Evolutionary conservation across 345 rosid species (phyloP), one percentile per base, ranked within the genome.

Genomic region (Hypericum perforatum): DNA sequence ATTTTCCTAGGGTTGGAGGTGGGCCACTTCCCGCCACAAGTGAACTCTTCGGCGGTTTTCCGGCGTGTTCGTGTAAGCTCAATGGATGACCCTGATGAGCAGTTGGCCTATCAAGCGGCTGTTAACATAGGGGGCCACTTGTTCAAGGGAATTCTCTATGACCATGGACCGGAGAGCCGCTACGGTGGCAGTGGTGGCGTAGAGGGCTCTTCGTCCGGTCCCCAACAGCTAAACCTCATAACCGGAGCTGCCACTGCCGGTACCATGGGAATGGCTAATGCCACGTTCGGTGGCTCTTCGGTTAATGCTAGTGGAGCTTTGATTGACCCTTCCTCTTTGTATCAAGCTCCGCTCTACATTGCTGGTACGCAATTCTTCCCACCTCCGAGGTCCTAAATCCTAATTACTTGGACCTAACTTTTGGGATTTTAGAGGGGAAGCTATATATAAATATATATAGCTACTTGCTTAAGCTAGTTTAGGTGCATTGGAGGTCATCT

Each of bases 71-170:
- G 82, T 61, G 79, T 91, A 76, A 81, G 82, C 60, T 60, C 77
- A 40, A 41, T 81, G 37, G 95, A 85, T 36, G 96, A 91, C 11
- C 63, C 45, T 12, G 89, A 82, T 8, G 96, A 89, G 6, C 85
- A 84, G 58, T 81, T 63, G 14, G 98, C 98, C 16, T 91, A 91
- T 69, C 91, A 85, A 73, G 78, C 98, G 39, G 78, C 82, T 8
- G 84, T 91, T 37, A 84, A 76, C 70, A 87, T 91, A 5, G 82
- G 85, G 22, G 98, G 98, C 11, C 98, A 84, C 60, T 59, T 91
- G 16, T 91, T 91, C 76, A 91, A 82, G 60, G 98, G 96, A 54
- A 75, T 91, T 65, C 78, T 91, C 45, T 87, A 91, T 60, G 92
- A 91, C 75, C 95, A 84, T 54, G 98, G 98, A 41, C 81, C 81